These are phyloP conservation scores for Xylariaceae sp. DNA, from an alignment of 2,329 filamentous ascomycete genomes.

Conservation along the genomic window DNA sequence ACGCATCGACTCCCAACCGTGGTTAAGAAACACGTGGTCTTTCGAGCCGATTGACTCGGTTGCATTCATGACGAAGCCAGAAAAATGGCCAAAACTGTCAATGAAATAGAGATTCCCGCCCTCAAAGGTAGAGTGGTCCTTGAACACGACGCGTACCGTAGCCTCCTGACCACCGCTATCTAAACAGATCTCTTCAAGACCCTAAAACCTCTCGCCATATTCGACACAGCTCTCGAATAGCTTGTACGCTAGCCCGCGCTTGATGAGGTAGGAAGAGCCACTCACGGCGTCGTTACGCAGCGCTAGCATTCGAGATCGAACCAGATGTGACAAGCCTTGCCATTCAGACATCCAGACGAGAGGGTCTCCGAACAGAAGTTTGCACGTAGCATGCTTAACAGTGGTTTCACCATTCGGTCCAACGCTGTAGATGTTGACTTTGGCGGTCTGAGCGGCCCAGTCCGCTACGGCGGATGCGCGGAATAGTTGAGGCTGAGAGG, in stretches of 20 bases:
- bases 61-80: constrained; percentile 9
- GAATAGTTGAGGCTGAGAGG: too few relatives aligned
- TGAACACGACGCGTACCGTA: constrained; percentile 1
- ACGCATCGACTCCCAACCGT: constrained; percentile 7
- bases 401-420: background rate
- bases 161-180: constrained; percentile 7
- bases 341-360: constrained; percentile 1
- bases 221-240: constrained; percentile 3
- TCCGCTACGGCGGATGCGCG: too few relatives aligned
- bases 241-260: constrained; percentile 6
- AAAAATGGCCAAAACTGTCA: constrained; percentile 3
- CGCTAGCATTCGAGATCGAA: constrained; percentile 5
- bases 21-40: constrained; percentile 5
- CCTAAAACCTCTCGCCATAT: constrained; percentile 4
- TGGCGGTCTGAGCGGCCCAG: background rate
- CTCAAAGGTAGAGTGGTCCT: background rate
- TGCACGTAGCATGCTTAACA: constrained; percentile 2
- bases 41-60: background rate
- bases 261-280: constrained; percentile 1
- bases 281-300: background rate
- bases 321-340: too few relatives aligned
- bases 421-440: constrained; percentile 4
- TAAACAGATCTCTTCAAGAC: constrained; percentile 4
- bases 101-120: constrained; percentile 1
- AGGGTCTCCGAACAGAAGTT: constrained; percentile 2